A percentile compares a stretch with the other conserved stretches of the same genome.
phyloP scores from a whole-genome alignment of 164 flowering plant species.

The Tetracentron sinense region DNA sequence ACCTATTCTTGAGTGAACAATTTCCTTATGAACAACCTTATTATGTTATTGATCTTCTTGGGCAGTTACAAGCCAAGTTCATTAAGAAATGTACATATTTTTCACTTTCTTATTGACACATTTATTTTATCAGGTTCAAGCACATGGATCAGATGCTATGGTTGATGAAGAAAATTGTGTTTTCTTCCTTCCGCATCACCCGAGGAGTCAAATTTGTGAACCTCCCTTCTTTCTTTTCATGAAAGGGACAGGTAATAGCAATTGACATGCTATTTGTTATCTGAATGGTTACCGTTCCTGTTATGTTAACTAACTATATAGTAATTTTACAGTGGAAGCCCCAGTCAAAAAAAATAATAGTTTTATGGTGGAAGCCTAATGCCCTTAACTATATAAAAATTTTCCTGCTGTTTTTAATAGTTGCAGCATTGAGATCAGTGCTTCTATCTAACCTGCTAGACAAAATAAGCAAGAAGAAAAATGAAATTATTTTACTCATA shows the following conservation, averaged over 20 bases:
- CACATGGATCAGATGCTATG: slow-evolving; percentile 98
- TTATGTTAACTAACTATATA: not conserved
- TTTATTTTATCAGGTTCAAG: slow-evolving; percentile 75
- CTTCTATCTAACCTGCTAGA: not conserved
- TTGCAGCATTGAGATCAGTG: not conserved
- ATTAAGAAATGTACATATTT: too few relatives aligned
- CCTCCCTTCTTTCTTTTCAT: slow-evolving; percentile 83
- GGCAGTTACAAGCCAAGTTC: too few relatives aligned
- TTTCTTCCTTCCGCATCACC: slow-evolving; percentile 92
- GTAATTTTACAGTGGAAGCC: too few relatives aligned
- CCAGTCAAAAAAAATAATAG: too few relatives aligned
- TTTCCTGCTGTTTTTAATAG: not conserved
- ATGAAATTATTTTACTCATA: not conserved
- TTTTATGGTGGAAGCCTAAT: not conserved
- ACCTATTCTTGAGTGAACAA: too few relatives aligned
- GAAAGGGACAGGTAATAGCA: slow-evolving; percentile 85
- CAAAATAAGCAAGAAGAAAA: not conserved
- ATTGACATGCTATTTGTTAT: too few relatives aligned
- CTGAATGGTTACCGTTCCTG: not conserved
- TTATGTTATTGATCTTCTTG: too few relatives aligned
- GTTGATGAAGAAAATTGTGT: slow-evolving; percentile 94
- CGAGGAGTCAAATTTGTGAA: slow-evolving; percentile 66
- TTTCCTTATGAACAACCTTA: too few relatives aligned
- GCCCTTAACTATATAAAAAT: not conserved
- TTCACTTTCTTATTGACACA: too few relatives aligned